Evolutionary conservation across 1,139 yeast species (phyloP).

Genomic region (Scheffersomyces parashehatae): DNA sequence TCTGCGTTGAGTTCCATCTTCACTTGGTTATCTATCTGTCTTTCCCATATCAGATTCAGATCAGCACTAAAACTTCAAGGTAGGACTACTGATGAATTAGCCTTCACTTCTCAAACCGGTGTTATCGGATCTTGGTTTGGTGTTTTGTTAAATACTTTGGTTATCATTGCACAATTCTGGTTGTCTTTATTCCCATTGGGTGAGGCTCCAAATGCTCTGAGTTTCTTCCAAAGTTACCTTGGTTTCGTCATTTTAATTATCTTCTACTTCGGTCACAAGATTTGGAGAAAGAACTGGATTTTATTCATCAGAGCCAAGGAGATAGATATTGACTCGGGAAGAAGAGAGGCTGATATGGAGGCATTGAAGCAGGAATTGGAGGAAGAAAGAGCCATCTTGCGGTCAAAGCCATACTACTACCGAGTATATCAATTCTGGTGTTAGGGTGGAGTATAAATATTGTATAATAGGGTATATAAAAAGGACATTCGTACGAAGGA

Average conservation of each 20-base stretch:
- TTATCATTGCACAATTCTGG: conserved; percentile 57
- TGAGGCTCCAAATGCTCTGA: conserved; percentile 32
- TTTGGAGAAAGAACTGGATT: conserved; percentile 38
- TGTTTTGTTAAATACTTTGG: conserved; percentile 44
- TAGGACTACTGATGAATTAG: conserved; percentile 49
- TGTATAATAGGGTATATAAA: no score
- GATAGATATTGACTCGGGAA: conserved; percentile 69
- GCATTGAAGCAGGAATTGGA: conserved; percentile 64
- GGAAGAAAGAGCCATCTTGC: conserved; percentile 56
- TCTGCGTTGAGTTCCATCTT: conserved; percentile 41
- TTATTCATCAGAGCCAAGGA: conserved; percentile 48
- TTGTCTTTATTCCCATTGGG: conserved; percentile 42
- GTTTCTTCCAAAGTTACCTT: conserved; percentile 37
- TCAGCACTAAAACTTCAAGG: conserved; percentile 31
- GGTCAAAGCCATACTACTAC: conserved; percentile 52
- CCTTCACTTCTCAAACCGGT: conserved; percentile 58
- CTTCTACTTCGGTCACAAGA: conserved; percentile 41
- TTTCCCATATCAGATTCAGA: conserved; percentile 40
- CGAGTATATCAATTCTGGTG: conserved; percentile 61
- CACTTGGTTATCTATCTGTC: conserved; percentile 41
- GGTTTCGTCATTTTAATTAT: conserved; percentile 39
- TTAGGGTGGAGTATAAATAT: conserved; percentile 17
- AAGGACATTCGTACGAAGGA: no score
- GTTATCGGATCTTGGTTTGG: conserved; percentile 56
- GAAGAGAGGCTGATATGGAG: conserved; percentile 67